Base-by-base conservation (phyloP, 805 yeast species). In the Starmera pachycereana region DNA sequence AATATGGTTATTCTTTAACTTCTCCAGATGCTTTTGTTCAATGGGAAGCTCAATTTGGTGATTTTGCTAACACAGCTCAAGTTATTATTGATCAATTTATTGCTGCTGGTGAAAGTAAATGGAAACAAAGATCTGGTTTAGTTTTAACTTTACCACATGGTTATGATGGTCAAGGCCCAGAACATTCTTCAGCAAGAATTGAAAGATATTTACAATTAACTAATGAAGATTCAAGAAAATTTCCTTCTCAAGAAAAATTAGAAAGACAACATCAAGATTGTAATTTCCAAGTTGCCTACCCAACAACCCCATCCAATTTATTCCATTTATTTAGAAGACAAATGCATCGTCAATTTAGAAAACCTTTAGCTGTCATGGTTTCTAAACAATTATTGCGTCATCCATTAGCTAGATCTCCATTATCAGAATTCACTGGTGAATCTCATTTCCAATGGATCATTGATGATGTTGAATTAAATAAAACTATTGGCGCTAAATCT, bases 11-110 rank as follows among this genome's bases (percentile, higher is more conserved):
- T 73, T 90, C 97, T 8, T 74, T 92, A 66, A 86, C 96, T 45
- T 85, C 95, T 38, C 99, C 99, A 52, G 97, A 92, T 60, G 92
- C 96, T 40, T 76, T 86, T 44, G 97, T 90, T 39, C 81, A 83
- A 71, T 92, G 99, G 99, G 99, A 92, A 71, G 98, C 97, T 43
- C 99, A 92, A 72, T 92, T 92, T 56, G 99, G 99, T 77, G 99
- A 92, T 70, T 92, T 92, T 58, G 99, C 98, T 57, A 92, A 92
- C 75, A 92, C 97, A 51, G 98, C 97, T 14, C 98, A 92, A 72
- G 97, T 92, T 48, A 84, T 92, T 53, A 74, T 86, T 53, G 99
- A 92, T 65, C 98, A 92, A 72, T 92, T 92, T 63, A 76, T 92
- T 59, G 84, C 97, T 35, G 86, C 89, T 60, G 98, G 95, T 63